Evolutionary conservation across 192 early-diverging fungal genomes (phyloP).

Genomic region (Coemansia sp.): DNA sequence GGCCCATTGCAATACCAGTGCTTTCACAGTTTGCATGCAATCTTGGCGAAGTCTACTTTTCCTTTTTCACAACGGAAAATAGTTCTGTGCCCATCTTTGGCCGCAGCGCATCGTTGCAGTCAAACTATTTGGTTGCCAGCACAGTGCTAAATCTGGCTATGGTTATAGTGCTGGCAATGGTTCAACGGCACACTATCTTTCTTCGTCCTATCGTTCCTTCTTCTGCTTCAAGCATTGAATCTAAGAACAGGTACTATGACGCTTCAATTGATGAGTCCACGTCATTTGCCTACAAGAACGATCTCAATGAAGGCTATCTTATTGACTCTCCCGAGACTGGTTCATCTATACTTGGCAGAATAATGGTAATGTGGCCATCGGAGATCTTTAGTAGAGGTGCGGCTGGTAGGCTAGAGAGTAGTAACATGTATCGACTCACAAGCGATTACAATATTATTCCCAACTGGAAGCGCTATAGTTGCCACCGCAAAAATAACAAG

Average conservation of each 20-base stretch:
- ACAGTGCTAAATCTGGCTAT: conserved; percentile 1
- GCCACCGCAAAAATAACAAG: background rate
- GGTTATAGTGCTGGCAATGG: conserved; percentile 1
- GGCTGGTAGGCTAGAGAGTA: background rate
- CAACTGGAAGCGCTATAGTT: conserved; percentile 19
- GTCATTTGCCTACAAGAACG: background rate
- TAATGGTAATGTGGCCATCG: background rate
- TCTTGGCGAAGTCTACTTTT: conserved; percentile 23
- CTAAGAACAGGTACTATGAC: background rate
- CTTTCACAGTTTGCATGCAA: conserved; percentile 10
- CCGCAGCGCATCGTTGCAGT: conserved; percentile 13
- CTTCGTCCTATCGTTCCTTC: conserved; percentile 11
- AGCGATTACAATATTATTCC: conserved; percentile 2
- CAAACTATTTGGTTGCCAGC: conserved; percentile 14
- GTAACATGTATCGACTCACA: conserved; percentile 6
- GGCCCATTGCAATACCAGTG: conserved; percentile 11
- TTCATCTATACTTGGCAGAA: background rate
- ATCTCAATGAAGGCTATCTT: background rate
- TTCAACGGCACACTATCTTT: conserved; percentile 33
- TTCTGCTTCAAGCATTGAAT: background rate
- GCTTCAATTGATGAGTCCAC: background rate
- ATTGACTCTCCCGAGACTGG: background rate
- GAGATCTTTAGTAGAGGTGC: background rate
- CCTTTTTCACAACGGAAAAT: conserved; percentile 30
- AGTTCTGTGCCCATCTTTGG: conserved; percentile 24